Evolutionary conservation across 176 grass and related monocot genomes (phyloP), one percentile per base, ranked within the genome.

Genomic region (Eleusine indica): DNA sequence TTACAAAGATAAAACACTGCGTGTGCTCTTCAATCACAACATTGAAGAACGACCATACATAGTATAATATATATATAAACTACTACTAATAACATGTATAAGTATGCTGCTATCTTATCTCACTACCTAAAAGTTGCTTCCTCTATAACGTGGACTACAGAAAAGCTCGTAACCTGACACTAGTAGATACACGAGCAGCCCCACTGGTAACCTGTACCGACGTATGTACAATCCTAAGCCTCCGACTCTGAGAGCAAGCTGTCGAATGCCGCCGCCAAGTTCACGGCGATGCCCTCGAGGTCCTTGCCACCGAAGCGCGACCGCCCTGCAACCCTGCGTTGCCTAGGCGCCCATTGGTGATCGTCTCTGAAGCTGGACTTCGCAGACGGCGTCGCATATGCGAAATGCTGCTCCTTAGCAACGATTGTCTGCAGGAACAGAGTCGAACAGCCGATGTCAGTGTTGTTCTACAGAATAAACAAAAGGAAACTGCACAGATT

Each of bases 361-460:
- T 84, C 49, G 49, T 38, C 88, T 25, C 80, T 77, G 28, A 61
- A 49, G 19, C 25, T 28, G 53, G 84, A 10, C 87, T 90, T 92
- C 0, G 62, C 52, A 4, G 62, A 68, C n/a, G 93, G 93, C 56
- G 93, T 95, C 61, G 84, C 81, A 19, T 89, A 96, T 62, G 86
- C 73, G 44, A 95, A 95, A 87, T 99, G 93, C 88, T 77, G 49
- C 86, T 94, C 87, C 44, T 73, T 86, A 13, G 97, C 97, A 70
- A 91, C 89, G 8, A 82, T 54, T 16, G 97, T 81, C 97, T 99
- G 82, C 83, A 47, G 43, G 67, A 17, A 74, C 10, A 13, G 62
- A 38, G 42, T 68, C 0, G 21, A 51, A 48, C 1, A 13, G 5
- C 0, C 29, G 19, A 60, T 8, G 70, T 87, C 10, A 57, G 47